phyloP scores from a whole-genome alignment of 108 stramenopile genomes.

The Nitzschia inconspicua region DNA sequence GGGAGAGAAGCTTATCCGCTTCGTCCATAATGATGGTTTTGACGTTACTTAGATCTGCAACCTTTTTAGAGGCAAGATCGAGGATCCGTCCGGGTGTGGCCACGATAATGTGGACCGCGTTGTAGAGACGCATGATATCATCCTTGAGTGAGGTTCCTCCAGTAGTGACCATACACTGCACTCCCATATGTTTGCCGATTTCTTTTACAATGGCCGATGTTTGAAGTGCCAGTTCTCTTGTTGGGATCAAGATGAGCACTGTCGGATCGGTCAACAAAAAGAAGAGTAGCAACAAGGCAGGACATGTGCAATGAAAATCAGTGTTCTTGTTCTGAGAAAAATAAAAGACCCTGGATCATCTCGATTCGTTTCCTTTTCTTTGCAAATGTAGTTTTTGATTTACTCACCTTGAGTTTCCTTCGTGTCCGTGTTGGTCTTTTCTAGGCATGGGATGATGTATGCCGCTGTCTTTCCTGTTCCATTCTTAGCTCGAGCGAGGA shows the following conservation, averaged over 20 bases:
- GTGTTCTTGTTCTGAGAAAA: no score
- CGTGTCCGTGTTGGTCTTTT: constrained; percentile 90
- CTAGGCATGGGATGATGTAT: constrained; percentile 98
- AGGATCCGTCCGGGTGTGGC: constrained; percentile 98
- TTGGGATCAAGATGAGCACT: constrained; percentile 96
- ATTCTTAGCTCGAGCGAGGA: constrained; percentile 95
- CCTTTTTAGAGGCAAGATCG: constrained; percentile 95
- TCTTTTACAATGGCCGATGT: constrained; percentile 98
- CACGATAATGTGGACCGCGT: constrained; percentile 92
- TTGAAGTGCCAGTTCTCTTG: constrained; percentile 97
- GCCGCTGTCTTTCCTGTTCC: constrained; percentile 99
- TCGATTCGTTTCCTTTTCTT: neutral
- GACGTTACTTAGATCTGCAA: constrained; percentile 91
- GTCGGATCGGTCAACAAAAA: neutral
- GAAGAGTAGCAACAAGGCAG: neutral
- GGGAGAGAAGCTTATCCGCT: constrained; percentile 97
- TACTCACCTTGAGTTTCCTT: constrained; percentile 78
- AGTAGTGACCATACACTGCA: constrained; percentile 97
- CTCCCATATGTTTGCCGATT: constrained; percentile 97
- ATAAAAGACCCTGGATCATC: neutral
- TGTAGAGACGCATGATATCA: constrained; percentile 98
- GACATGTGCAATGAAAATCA: neutral
- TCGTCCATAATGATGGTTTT: constrained; percentile 98
- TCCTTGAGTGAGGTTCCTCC: constrained; percentile 97
- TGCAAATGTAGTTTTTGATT: neutral